Evolutionary conservation across 2,329 filamentous ascomycete species (phyloP).

Genomic region (Pseudocercospora fuligena): DNA sequence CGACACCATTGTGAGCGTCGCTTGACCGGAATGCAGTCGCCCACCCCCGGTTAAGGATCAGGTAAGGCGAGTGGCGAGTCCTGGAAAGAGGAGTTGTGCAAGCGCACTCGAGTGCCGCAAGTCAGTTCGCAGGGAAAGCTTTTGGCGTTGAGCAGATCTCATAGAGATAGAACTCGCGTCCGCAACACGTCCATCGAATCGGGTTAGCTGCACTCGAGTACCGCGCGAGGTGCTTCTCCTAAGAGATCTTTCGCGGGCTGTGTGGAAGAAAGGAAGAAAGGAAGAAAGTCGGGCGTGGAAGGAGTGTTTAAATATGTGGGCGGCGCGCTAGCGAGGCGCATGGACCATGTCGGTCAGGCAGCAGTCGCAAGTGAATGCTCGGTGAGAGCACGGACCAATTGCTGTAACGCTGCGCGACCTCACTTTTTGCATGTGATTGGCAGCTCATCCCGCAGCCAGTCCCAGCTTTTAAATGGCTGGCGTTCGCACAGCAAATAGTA

Average conservation of each 20-base stretch:
- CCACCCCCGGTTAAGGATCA: neutral
- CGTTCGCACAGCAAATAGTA: no score
- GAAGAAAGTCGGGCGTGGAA: neutral
- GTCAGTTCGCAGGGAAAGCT: neutral
- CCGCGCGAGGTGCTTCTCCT: neutral
- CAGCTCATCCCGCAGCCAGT: neutral
- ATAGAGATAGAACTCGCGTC: neutral
- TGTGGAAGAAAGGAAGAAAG: neutral
- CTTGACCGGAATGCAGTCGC: neutral
- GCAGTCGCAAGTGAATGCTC: neutral
- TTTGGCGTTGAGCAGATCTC: neutral
- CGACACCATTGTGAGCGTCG: neutral
- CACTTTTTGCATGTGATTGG: neutral
- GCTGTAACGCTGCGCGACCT: no score
- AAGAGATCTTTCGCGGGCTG: neutral
- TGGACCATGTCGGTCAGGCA: neutral
- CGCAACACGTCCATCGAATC: slow-evolving; percentile 2
- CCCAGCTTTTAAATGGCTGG: neutral
- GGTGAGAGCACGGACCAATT: neutral
- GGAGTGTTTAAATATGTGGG: neutral
- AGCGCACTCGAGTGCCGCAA: neutral
- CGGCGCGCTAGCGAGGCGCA: neutral
- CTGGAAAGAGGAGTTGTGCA: neutral
- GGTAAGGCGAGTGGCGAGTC: neutral
- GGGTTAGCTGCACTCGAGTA: neutral